phyloP scores from a whole-genome alignment of 371 early-diverging fungal species.

The Zychaea mexicana region DNA sequence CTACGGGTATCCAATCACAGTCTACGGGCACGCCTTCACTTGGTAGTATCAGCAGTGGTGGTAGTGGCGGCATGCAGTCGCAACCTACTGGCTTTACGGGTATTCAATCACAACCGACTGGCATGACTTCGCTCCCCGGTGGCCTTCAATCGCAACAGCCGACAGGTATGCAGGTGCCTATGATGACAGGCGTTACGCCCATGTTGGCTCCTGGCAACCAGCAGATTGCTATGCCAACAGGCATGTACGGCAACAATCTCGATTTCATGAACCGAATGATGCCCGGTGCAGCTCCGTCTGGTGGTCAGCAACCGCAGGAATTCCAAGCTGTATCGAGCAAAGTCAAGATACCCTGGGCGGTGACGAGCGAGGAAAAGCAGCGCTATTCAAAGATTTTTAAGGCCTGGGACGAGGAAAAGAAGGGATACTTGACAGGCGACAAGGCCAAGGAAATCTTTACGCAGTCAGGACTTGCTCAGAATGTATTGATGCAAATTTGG shows the following conservation, averaged over 20 bases:
- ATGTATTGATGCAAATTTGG: conserved; percentile 88
- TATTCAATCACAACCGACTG: conserved; percentile 7
- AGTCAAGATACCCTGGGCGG: conserved; percentile 75
- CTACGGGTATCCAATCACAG: conserved; percentile 11
- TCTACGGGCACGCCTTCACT: conserved; percentile 10
- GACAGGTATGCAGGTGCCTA: conserved; percentile 31
- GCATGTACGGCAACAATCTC: conserved; percentile 41
- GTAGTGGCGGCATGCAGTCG: not conserved
- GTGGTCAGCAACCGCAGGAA: conserved; percentile 12
- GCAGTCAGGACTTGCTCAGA: conserved; percentile 81
- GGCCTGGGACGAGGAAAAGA: conserved; percentile 81
- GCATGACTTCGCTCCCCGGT: conserved; percentile 18
- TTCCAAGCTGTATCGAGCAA: conserved; percentile 33
- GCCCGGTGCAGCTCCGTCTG: conserved; percentile 29
- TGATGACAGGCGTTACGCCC: conserved; percentile 36
- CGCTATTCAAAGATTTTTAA: conserved; percentile 84
- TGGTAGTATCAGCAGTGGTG: no score
- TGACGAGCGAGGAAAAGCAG: conserved; percentile 76
- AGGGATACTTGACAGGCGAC: conserved; percentile 80
- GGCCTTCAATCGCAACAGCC: conserved; percentile 19
- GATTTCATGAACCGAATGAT: conserved; percentile 52
- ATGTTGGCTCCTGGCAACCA: conserved; percentile 19
- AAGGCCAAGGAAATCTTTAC: conserved; percentile 84
- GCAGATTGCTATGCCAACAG: conserved; percentile 42
- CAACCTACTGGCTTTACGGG: not conserved